Evolutionary conservation across 306 rosid genomes (phyloP), one percentile per base, ranked within the genome.

Genomic region (Begonia loranthoides): DNA sequence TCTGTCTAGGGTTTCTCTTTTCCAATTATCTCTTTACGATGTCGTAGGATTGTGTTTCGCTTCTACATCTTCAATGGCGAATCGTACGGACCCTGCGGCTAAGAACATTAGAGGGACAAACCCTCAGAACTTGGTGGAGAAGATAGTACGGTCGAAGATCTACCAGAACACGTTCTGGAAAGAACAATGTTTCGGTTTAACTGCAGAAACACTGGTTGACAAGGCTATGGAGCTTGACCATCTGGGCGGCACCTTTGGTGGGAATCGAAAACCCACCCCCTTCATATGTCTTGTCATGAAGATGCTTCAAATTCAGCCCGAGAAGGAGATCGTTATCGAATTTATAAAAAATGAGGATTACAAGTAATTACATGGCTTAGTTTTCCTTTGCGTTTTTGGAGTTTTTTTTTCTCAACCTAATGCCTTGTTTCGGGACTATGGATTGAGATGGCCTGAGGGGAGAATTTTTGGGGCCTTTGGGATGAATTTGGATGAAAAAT

Each of bases 261-360:
- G 96, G 10, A 92, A 67, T 69, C 99, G 96, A 2, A 86, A 83
- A 46, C 96, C 96, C 56, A 75, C 99, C 11, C 96, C 96, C 0
- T 86, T 92, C 77, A 86, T 92, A 84, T 86, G 96, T 72, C 99
- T 86, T 15, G 82, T 86, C 45, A 80, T 76, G 94, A 86, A 92
- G 80, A 92, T 86, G 99, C 88, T 92, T 57, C 99, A 86, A 80
- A 92, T 92, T 66, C 96, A 92, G 56, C 99, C 99, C 2, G 93
- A 86, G 87, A 92, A 92, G 75, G 96, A 92, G 66, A 92, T 86
- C 58, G 93, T 92, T 40, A 92, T 86, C 59, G 99, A 92, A 73
- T 92, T 92, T 62, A 86, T 92, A 2, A 83, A 83, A 61, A 92
- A 86, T 65, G 96, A 92, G 51, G 96, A 92, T 49, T 92, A 92